Evolutionary conservation across 345 rosid species (phyloP), one percentile per base, ranked within the genome.

Genomic region (Fremontodendron californicum): DNA sequence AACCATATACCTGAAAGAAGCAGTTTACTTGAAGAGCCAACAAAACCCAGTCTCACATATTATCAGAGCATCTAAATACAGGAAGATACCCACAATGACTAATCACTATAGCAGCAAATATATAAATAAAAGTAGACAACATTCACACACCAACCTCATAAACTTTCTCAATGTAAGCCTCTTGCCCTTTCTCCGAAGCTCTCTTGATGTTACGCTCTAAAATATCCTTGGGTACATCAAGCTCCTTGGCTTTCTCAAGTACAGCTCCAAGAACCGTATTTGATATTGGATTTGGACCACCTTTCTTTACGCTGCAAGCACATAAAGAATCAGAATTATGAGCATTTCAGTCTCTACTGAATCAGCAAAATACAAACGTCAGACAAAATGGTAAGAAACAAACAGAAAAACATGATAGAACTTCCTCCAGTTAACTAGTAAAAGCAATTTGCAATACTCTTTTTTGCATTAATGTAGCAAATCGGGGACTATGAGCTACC

Each of bases 141-240:
- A 40, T 27, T 52, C 29, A 75, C 55, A 31, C 15, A 75, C 81
- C 65, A 73, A 93, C 98, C 99, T 92, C 98, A 5, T 93, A 93
- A 65, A 86, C 79, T 87, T 95, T 95, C 86, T 91, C 97, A 76
- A 95, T 88, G 57, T 85, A 95, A 80, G 89, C 89, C 82, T 95
- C 97, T 81, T 95, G 99, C 21, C 97, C 98, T 76, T 93, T 93
- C 81, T 93, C 94, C 51, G 96, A 84, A 77, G 98, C 97, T 82
- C 90, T 87, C 88, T 93, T 91, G 33, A 93, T 89, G 79, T 95
- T 95, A 78, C 96, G 95, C 79, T 95, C 99, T 85, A 93, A 76
- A 85, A 95, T 91, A 55, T 95, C 96, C 87, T 92, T 95, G 9
- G 99, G 99, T 58, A 93, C 89, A 82, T 95, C 97, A 55, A 93